Base-by-base conservation (phyloP, 768 basidiomycete species). In the Lactifluus piperatus region DNA sequence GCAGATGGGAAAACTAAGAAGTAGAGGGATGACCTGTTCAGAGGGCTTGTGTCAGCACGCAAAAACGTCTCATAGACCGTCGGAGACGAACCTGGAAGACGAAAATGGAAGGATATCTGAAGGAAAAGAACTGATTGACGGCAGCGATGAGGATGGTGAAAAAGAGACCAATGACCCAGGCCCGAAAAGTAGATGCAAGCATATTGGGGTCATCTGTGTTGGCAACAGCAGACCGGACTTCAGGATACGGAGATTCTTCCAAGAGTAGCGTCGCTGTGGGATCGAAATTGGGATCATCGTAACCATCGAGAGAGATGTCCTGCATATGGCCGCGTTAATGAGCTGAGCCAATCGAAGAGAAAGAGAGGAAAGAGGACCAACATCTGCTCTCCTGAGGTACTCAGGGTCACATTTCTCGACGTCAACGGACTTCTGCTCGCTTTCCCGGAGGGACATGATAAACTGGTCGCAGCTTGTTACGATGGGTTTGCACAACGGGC, bases 61-160 rank as follows among this genome's bases (percentile, higher is more conserved):
- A 34, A 34, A 10, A 13, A 11, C n/a, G 10, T 32, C 4, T 32
- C 30, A 10, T 5, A 7, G 30, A 32, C 30, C 10, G 8, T 6
- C 37, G 3, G n/a, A n/a, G 6, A 24, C 51, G 2, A 11, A 43
- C 51, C 5, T 26, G 1, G 4, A 2, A 1, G 18, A 77, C 52
- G 5, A 24, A 16, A 29, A 75, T 70, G 8, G 74, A 69, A 9
- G 85, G 86, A 67, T 80, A 87, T 36, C 85, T 80, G 64, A 87
- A 81, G 70, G 79, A 83, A 70, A 87, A 86, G 71, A 87, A 87
- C 65, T 88, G 86, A 70, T 88, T 88, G 75, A 88, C 75, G 46
- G 85, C 84, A 1, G 85, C 76, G 27, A 89, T 74, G 53, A 90
- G 16, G 62, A 84, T 72, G 0, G 83, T 74, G 77, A 80, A 83